phyloP scores from a whole-genome alignment of 352 stramenopile genomes.

The Phytopythium delawarense region DNA sequence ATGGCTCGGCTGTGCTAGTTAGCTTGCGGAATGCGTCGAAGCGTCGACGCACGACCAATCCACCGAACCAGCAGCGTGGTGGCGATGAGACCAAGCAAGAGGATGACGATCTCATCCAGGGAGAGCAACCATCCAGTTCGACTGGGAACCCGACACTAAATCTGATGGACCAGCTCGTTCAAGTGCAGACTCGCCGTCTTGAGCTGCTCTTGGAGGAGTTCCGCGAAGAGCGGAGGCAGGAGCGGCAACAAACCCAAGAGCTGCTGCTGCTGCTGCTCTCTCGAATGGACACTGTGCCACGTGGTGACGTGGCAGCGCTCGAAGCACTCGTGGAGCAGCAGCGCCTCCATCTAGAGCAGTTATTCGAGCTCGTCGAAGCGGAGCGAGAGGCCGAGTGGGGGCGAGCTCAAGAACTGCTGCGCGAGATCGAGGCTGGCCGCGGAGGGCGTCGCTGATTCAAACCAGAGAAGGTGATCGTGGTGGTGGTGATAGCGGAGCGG shows the following conservation, averaged over 20 bases:
- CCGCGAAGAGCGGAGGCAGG: slow-evolving; percentile 33
- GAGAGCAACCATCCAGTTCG: not conserved
- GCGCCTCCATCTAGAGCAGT: slow-evolving; percentile 23
- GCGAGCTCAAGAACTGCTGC: not conserved
- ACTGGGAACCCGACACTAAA: slow-evolving; percentile 15
- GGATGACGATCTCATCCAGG: slow-evolving; percentile 5
- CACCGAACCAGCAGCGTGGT: not conserved
- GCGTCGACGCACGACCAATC: not conserved
- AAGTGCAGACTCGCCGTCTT: slow-evolving; percentile 31
- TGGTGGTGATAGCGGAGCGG: not conserved
- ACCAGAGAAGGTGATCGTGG: not conserved
- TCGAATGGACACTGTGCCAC: slow-evolving; percentile 16
- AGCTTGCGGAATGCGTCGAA: not conserved
- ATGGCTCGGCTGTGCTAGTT: not conserved
- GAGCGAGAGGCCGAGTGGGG: slow-evolving; percentile 16
- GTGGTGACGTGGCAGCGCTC: slow-evolving; percentile 18
- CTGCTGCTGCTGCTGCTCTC: slow-evolving; percentile 31
- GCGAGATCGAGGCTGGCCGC: not conserved
- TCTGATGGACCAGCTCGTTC: slow-evolving; percentile 26
- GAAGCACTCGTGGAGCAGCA: slow-evolving; percentile 35
- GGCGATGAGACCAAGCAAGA: not conserved
- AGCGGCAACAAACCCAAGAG: slow-evolving; percentile 34
- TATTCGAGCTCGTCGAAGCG: slow-evolving; percentile 34
- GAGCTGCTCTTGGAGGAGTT: slow-evolving; percentile 32
- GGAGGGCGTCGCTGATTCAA: not conserved